A percentile compares a stretch with the other conserved stretches of the same genome.
phyloP scores from a whole-genome alignment of 192 early-diverging fungal species.

The Entomortierella parvispora region DNA sequence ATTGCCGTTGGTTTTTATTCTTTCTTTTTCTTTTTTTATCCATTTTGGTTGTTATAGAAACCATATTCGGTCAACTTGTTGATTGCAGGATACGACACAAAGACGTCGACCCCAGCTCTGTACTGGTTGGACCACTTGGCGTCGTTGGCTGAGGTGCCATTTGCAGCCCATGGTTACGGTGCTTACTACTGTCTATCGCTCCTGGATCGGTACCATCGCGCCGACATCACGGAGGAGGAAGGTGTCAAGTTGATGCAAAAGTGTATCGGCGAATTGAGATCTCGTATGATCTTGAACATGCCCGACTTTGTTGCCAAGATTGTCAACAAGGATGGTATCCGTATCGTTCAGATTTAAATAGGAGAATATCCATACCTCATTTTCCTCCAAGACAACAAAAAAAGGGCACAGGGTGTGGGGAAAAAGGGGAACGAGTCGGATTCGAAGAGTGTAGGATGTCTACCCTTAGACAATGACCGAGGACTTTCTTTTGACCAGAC shows the following conservation, averaged over 20 bases:
- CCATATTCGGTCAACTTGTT: slow-evolving; percentile 92
- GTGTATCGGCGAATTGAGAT: slow-evolving; percentile 86
- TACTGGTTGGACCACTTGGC: slow-evolving; percentile 96
- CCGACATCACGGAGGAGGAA: slow-evolving; percentile 85
- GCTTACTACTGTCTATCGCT: slow-evolving; percentile 91
- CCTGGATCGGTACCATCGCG: slow-evolving; percentile 91
- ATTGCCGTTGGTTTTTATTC: neutral
- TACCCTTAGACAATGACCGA: too few relatives aligned
- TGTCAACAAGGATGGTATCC: slow-evolving; percentile 87
- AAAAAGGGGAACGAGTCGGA: too few relatives aligned
- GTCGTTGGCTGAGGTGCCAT: slow-evolving; percentile 79
- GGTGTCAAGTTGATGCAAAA: slow-evolving; percentile 83
- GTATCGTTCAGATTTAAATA: slow-evolving; percentile 60
- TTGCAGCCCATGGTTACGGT: slow-evolving; percentile 92
- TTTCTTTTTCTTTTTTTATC: neutral
- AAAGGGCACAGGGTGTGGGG: too few relatives aligned
- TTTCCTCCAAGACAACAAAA: neutral
- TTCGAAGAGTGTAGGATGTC: too few relatives aligned
- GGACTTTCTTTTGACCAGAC: too few relatives aligned
- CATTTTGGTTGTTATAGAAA: slow-evolving; percentile 60
- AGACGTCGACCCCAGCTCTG: slow-evolving; percentile 75
- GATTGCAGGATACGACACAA: slow-evolving; percentile 85
- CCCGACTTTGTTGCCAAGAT: slow-evolving; percentile 88
- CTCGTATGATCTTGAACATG: slow-evolving; percentile 87
- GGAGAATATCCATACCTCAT: too few relatives aligned